A percentile compares a stretch with the other conserved stretches of the same genome.
Conservation (phyloP, 192 early-diverging fungal genomes). For the Chytriomyces sp. region DNA sequence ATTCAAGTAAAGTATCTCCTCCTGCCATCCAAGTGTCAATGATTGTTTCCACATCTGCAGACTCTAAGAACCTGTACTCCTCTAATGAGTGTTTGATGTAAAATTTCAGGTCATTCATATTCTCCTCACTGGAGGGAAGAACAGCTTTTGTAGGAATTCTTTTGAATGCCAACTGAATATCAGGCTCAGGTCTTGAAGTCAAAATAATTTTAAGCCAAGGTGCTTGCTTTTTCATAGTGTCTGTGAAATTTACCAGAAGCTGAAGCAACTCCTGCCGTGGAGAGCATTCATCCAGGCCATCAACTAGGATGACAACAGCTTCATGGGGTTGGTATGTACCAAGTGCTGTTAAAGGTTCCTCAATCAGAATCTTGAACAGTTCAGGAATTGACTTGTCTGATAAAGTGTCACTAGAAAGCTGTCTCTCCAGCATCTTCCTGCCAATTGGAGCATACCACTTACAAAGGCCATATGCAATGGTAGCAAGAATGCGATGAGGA, state of each 20-base stretch:
- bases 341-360: background rate
- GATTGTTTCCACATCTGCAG: background rate
- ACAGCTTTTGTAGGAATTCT: background rate
- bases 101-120: background rate
- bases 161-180: background rate
- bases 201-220: background rate
- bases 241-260: background rate
- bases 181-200: background rate
- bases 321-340: background rate
- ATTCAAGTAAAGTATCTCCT: too few relatives aligned
- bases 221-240: background rate
- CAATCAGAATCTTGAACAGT: background rate
- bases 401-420: background rate
- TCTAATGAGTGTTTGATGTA: background rate
- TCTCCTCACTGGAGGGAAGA: background rate
- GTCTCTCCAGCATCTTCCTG: background rate
- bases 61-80: background rate
- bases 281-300: background rate
- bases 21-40: background rate
- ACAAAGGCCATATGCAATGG: background rate
- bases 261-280: background rate
- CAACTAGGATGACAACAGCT: background rate
- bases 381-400: background rate
- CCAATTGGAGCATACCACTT: background rate
- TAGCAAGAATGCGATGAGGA: background rate